Conservation (phyloP, 179 eudicot species). For the Gypsophila paniculata region DNA sequence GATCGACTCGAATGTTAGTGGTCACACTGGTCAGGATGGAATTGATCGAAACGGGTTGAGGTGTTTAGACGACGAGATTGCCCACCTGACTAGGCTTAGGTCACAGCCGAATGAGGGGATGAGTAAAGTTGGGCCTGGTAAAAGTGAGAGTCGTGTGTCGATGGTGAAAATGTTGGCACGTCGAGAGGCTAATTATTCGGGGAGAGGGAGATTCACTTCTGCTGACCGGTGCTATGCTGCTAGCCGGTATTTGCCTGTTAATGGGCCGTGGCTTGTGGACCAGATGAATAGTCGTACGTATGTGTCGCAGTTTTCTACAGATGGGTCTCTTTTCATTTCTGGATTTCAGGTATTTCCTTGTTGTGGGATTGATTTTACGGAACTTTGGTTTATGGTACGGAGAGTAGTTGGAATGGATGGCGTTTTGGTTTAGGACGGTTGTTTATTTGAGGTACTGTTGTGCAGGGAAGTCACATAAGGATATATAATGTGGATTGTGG, state of each 20-base stretch:
- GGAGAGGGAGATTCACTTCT: constrained; percentile 67
- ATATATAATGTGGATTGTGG: constrained; percentile 61
- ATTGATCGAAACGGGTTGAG: constrained; percentile 10
- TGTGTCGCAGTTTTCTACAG: constrained; percentile 77
- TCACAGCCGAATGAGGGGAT: constrained; percentile 48
- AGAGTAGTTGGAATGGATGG: not conserved
- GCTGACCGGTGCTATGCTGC: constrained; percentile 60
- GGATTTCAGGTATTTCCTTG: constrained; percentile 62
- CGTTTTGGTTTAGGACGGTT: too few species aligned
- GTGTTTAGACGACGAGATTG: constrained; percentile 53
- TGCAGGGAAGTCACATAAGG: constrained; percentile 71
- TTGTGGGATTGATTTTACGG: not conserved
- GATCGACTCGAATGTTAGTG: constrained; percentile 4
- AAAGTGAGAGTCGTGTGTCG: constrained; percentile 36
- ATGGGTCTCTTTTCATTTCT: constrained; percentile 72
- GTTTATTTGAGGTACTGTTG: constrained; percentile 6
- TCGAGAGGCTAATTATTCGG: constrained; percentile 62
- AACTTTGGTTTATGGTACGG: not conserved
- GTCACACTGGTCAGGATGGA: constrained; percentile 10
- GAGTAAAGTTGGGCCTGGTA: constrained; percentile 33
- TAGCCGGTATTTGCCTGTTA: constrained; percentile 68
- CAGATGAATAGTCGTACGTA: constrained; percentile 63
- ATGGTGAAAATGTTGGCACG: constrained; percentile 57
- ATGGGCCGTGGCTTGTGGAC: constrained; percentile 52
- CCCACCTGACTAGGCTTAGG: constrained; percentile 52